Conservation (phyloP, 768 basidiomycete species). For the Tulasnella sp. region DNA sequence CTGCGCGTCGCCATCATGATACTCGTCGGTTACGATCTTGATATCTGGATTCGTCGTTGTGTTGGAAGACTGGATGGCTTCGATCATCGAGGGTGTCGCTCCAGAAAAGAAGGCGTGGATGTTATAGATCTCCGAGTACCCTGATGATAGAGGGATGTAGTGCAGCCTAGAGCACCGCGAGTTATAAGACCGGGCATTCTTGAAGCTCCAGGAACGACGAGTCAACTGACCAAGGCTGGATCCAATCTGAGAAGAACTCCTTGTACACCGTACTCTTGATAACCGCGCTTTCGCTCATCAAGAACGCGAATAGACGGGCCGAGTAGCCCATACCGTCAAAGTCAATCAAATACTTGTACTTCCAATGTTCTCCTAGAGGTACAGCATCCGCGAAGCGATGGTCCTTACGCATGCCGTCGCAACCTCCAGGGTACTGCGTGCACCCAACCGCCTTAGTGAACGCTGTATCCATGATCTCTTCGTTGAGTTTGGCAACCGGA, state of each 20-base stretch:
- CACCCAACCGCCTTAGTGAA: constrained; percentile 71
- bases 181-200: neutral
- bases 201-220: neutral
- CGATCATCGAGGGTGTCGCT: constrained; percentile 48
- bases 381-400: constrained; percentile 68
- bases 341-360: constrained; percentile 86
- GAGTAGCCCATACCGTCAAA: constrained; percentile 94
- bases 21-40: constrained; percentile 24
- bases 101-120: constrained; percentile 90
- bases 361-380: constrained; percentile 78
- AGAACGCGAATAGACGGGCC: constrained; percentile 72
- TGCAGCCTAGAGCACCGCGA: constrained; percentile 54
- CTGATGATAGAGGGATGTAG: constrained; percentile 80
- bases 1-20: constrained; percentile 53
- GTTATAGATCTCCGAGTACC: constrained; percentile 89
- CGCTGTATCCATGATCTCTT: constrained; percentile 74
- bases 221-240: constrained; percentile 66
- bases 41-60: constrained; percentile 22
- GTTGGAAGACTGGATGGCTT: constrained; percentile 41
- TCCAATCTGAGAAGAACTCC: constrained; percentile 86
- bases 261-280: constrained; percentile 85
- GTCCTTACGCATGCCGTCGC: constrained; percentile 46
- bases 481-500: constrained; percentile 50
- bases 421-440: constrained; percentile 58
- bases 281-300: constrained; percentile 80